These are phyloP conservation scores for Marasmius oreades DNA, from an alignment of 1,284 basidiomycete species.

Conservation along the genomic window DNA sequence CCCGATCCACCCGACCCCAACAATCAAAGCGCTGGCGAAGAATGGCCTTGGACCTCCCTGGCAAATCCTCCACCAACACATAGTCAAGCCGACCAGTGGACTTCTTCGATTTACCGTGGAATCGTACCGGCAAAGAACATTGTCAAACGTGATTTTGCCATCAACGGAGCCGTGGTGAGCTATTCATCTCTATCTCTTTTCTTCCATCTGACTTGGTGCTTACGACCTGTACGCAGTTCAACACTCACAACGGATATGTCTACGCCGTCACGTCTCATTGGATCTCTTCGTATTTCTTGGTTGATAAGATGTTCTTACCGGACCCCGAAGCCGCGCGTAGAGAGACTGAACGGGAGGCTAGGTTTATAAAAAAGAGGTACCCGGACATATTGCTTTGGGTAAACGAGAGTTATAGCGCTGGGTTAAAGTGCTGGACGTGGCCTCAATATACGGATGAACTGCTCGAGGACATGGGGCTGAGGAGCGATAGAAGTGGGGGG, in stretches of 20 bases:
- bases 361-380: conserved; percentile 48
- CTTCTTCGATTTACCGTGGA: conserved; percentile 49
- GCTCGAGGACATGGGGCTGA: conserved; percentile 50
- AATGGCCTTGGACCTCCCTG: conserved; percentile 34
- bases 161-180: conserved; percentile 48
- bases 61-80: conserved; percentile 20
- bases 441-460: conserved; percentile 54
- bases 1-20: conserved; percentile 11
- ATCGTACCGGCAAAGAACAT: conserved; percentile 57
- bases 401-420: conserved; percentile 44
- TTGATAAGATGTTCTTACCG: conserved; percentile 43
- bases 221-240: conserved; percentile 29
- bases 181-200: background rate
- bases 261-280: conserved; percentile 55
- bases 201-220: background rate
- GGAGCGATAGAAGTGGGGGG: conserved; percentile 48
- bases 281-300: conserved; percentile 39
- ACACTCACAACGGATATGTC: conserved; percentile 38
- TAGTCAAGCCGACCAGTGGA: conserved; percentile 25
- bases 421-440: conserved; percentile 50
- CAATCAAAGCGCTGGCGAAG: conserved; percentile 6
- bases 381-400: conserved; percentile 42
- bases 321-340: conserved; percentile 39
- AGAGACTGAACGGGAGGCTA: conserved; percentile 36
- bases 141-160: conserved; percentile 49